Percentiles rank a stretch among this genome's conserved stretches.
Conservation (phyloP, 2,329 filamentous ascomycete genomes). For the Tricladium varicosporioides region DNA sequence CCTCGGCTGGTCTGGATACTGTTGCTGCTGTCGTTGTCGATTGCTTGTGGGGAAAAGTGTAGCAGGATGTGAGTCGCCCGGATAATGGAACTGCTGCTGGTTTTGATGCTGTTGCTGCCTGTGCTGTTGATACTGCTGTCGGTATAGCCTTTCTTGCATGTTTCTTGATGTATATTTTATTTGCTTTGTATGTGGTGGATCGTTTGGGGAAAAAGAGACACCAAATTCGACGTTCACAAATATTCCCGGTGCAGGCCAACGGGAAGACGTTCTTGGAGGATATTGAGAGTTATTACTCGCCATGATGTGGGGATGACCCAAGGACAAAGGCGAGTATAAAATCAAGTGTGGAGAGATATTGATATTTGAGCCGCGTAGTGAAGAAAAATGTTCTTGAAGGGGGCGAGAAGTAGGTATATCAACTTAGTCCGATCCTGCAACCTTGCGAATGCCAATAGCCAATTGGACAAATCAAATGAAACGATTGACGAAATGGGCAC, state of each 20-base stretch:
- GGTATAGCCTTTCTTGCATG: constrained; percentile 27
- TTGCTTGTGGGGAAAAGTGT: background rate
- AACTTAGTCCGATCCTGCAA: background rate
- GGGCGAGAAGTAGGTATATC: background rate
- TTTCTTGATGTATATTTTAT: constrained; percentile 28
- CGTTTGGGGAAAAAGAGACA: constrained; percentile 25
- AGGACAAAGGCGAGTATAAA: background rate
- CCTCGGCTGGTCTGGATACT: background rate
- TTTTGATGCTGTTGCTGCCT: background rate
- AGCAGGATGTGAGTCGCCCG: no score
- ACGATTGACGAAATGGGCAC: background rate
- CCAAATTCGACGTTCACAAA: constrained; percentile 31
- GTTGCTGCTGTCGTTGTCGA: constrained; percentile 8
- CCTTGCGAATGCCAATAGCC: background rate
- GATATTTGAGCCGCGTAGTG: background rate
- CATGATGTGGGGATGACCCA: constrained; percentile 10
- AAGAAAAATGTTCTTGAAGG: background rate
- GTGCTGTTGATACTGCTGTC: constrained; percentile 11
- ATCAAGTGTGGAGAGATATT: background rate
- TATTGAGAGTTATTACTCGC: constrained; percentile 17
- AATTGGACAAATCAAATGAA: background rate
- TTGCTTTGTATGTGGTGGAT: constrained; percentile 24
- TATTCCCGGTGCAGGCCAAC: constrained; percentile 25
- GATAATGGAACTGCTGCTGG: background rate
- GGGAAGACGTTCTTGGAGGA: constrained; percentile 19